phyloP scores from a whole-genome alignment of 225 moss, liverwort and hornwort genomes.

The Sphagnum contortum region DNA sequence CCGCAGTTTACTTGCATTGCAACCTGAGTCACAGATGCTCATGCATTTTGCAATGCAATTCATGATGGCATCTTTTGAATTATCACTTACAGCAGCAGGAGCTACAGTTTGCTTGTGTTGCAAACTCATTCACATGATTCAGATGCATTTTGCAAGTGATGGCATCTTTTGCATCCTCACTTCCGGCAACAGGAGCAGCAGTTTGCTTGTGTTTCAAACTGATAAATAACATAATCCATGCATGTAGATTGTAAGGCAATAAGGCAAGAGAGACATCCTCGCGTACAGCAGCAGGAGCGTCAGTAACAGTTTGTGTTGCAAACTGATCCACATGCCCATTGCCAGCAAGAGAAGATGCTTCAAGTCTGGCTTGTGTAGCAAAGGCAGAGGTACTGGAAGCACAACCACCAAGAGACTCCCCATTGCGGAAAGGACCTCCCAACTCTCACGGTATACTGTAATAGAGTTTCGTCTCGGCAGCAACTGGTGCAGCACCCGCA shows the following conservation, averaged over 20 bases:
- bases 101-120: neutral
- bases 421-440: conserved; percentile 90
- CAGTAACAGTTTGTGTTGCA: neutral
- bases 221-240: neutral
- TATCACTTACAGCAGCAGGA: neutral
- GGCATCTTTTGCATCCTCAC: neutral
- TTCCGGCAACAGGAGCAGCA: neutral
- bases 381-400: conserved; percentile 58
- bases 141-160: no score
- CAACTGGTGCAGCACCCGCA: conserved; percentile 62
- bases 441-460: conserved; percentile 52
- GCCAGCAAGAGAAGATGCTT: conserved; percentile 19
- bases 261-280: neutral
- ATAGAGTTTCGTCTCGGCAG: conserved; percentile 22
- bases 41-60: no score
- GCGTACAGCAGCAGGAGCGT: neutral
- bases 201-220: neutral
- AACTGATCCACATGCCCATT: conserved; percentile 48
- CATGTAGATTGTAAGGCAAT: neutral
- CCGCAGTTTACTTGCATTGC: no score
- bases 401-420: conserved; percentile 80
- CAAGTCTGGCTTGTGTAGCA: conserved; percentile 28
- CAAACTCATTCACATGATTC: neutral
- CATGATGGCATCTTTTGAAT: neutral
- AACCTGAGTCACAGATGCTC: no score